A percentile compares a stretch with the other conserved stretches of the same genome.
These are phyloP conservation scores for Sonneratia alba DNA, from an alignment of 345 rosid species.

Conservation along the genomic window DNA sequence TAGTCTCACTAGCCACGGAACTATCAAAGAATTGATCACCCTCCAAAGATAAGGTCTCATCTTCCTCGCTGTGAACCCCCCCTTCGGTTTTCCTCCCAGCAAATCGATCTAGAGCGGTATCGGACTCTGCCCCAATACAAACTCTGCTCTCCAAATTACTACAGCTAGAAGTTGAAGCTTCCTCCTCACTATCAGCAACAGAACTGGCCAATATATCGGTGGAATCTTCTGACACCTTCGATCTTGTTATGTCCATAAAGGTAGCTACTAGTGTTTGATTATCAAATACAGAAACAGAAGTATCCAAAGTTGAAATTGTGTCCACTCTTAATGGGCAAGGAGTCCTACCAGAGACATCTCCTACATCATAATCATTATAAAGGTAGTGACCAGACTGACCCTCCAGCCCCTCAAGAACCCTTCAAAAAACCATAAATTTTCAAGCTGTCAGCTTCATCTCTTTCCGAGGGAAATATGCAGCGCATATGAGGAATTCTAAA, in stretches of 20 bases:
- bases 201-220: slow-evolving; percentile 34
- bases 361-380: slow-evolving; percentile 51
- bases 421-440: slow-evolving; percentile 40
- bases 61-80: slow-evolving; percentile 28
- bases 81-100: slow-evolving; percentile 25
- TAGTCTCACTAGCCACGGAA: slow-evolving; percentile 61
- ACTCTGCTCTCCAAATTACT: slow-evolving; percentile 19
- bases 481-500: slow-evolving; percentile 17
- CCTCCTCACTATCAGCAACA: slow-evolving; percentile 20
- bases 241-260: slow-evolving; percentile 27
- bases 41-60: slow-evolving; percentile 46
- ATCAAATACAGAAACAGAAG: slow-evolving; percentile 18
- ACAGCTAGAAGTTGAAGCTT: slow-evolving; percentile 20
- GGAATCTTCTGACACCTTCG: slow-evolving; percentile 29
- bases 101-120: slow-evolving; percentile 27
- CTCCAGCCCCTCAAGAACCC: slow-evolving; percentile 15
- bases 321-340: slow-evolving; percentile 46
- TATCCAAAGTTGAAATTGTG: slow-evolving; percentile 6
- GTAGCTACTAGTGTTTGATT: slow-evolving; percentile 29
- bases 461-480: slow-evolving; percentile 20
- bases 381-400: slow-evolving; percentile 30
- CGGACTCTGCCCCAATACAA: slow-evolving; percentile 6
- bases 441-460: slow-evolving; percentile 31
- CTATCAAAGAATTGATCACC: slow-evolving; percentile 44
- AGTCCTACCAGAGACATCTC: slow-evolving; percentile 42